Conservation (phyloP, 2,329 filamentous ascomycete species). For the Diplocarpon rosae region DNA sequence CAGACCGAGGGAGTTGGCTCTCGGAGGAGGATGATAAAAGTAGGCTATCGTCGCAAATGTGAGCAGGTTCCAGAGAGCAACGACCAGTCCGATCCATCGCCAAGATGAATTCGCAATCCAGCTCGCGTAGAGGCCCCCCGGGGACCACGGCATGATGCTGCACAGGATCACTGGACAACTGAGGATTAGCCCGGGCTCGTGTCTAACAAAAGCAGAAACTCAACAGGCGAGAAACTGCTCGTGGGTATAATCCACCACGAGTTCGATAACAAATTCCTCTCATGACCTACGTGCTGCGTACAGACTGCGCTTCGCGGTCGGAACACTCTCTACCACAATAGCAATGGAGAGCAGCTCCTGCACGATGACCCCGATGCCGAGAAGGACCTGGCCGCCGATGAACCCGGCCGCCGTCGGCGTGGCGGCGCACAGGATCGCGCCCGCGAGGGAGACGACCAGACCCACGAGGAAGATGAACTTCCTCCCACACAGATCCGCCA, state of each 20-base stretch:
- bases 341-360: conserved; percentile 55
- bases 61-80: conserved; percentile 37
- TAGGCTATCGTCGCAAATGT: conserved; percentile 37
- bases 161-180: conserved; percentile 35
- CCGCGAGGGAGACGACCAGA: conserved; percentile 8
- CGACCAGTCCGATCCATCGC: conserved; percentile 35
- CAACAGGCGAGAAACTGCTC: no score
- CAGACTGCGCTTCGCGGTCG: conserved; percentile 45
- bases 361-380: conserved; percentile 51
- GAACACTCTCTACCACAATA: conserved; percentile 53
- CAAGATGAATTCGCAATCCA: conserved; percentile 34
- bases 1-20: conserved; percentile 28
- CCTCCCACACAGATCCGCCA: conserved; percentile 16
- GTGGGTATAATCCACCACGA: no score
- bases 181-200: no score
- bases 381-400: conserved; percentile 34
- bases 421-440: conserved; percentile 11
- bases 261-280: no score
- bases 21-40: conserved; percentile 36
- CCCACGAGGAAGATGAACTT: conserved; percentile 11
- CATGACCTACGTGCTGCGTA: conserved; percentile 33
- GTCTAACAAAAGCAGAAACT: no score
- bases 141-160: conserved; percentile 46
- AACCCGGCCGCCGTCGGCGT: conserved; percentile 10
- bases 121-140: conserved; percentile 45